Percentiles rank a stretch among this genome's conserved stretches.
phyloP scores from a whole-genome alignment of 306 rosid species.

The Datisca glomerata region DNA sequence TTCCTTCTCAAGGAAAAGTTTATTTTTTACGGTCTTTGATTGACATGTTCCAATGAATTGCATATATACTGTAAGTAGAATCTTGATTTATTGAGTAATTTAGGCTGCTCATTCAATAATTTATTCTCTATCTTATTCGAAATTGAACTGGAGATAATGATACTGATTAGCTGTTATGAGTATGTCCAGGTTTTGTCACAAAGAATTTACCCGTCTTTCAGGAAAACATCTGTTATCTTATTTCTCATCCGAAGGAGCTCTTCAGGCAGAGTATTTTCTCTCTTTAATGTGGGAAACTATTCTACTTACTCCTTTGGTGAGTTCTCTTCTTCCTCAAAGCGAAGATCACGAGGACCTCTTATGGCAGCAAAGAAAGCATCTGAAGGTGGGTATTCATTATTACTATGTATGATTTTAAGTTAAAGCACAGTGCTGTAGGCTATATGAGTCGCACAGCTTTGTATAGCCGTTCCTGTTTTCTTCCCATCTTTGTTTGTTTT shows the following conservation, averaged over 20 bases:
- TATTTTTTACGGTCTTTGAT: background rate
- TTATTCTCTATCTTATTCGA: background rate
- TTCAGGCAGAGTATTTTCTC: conserved; percentile 28
- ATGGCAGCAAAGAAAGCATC: conserved; percentile 82
- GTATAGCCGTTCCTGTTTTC: conserved; percentile 2
- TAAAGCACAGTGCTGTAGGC: background rate
- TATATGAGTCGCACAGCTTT: conserved; percentile 1
- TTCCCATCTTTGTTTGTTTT: background rate
- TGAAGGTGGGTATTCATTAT: conserved; percentile 32
- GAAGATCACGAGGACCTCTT: conserved; percentile 83
- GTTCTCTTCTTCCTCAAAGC: conserved; percentile 45
- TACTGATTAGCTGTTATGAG: background rate
- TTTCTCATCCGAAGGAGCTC: conserved; percentile 36
- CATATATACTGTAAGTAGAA: too few species aligned
- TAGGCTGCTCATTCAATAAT: background rate
- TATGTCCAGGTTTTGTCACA: conserved; percentile 45
- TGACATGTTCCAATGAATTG: too few species aligned
- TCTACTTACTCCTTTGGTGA: conserved; percentile 34
- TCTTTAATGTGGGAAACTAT: conserved; percentile 25
- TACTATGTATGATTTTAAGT: conserved; percentile 2
- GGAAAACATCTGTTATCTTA: conserved; percentile 35
- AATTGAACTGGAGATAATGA: background rate
- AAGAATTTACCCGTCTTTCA: conserved; percentile 35
- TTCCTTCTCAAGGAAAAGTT: background rate
- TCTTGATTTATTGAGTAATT: background rate